A percentile compares a stretch with the other conserved stretches of the same genome.
phyloP scores from a whole-genome alignment of 257 asterid species.

The Rubia yunnanensis region DNA sequence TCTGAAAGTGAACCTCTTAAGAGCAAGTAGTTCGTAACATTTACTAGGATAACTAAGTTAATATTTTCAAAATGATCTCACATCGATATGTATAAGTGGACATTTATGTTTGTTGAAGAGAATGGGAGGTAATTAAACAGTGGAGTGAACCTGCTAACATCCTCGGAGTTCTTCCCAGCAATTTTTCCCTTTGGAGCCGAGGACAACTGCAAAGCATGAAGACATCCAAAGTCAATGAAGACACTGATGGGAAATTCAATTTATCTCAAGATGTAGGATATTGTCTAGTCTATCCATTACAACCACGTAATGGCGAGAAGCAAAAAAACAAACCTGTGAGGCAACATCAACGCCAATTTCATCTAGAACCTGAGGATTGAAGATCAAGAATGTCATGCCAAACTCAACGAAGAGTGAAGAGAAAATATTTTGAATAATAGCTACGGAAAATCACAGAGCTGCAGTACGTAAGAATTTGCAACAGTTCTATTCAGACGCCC shows the following conservation, averaged over 20 bases:
- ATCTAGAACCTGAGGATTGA: slow-evolving; percentile 65
- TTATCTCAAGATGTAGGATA: background rate
- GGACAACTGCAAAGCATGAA: slow-evolving; percentile 46
- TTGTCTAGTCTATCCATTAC: background rate
- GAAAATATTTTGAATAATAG: background rate
- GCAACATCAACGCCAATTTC: slow-evolving; percentile 90
- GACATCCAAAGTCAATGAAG: slow-evolving; percentile 7
- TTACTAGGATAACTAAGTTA: background rate
- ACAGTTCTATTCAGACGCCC: background rate
- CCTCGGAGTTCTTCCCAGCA: slow-evolving; percentile 55
- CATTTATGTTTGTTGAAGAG: background rate
- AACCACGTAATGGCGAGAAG: background rate
- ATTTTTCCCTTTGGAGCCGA: slow-evolving; percentile 89
- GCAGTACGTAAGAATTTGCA: background rate
- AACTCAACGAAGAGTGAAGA: background rate
- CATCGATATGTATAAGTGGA: background rate
- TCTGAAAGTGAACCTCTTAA: background rate
- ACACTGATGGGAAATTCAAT: background rate
- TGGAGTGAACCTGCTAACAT: slow-evolving; percentile 51
- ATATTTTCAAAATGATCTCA: background rate
- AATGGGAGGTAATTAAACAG: background rate
- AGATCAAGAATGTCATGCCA: slow-evolving; percentile 10
- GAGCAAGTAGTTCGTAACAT: background rate
- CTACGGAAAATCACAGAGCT: background rate
- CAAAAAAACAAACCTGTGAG: slow-evolving; percentile 62